Evolutionary conservation across 2,329 filamentous ascomycete species (phyloP).

Genomic region (Sphaerulina musiva): DNA sequence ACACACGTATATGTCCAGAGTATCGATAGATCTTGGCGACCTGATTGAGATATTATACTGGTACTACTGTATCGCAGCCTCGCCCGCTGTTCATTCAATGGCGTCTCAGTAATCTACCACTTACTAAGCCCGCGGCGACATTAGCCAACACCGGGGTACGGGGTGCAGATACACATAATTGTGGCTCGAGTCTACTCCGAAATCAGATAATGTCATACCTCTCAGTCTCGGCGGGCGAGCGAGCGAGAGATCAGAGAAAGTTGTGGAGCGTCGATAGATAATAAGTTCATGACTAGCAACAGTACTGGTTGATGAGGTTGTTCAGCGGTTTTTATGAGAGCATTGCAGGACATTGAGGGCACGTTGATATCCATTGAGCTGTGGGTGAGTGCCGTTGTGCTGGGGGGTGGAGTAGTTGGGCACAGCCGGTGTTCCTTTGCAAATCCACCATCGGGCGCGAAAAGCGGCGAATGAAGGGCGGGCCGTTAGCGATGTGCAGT

Average conservation of each 20-base stretch:
- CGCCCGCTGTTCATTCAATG: too few relatives aligned
- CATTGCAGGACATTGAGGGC: slow-evolving; percentile 10
- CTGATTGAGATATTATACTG: too few relatives aligned
- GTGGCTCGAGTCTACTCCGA: slow-evolving; percentile 1
- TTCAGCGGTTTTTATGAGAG: slow-evolving; percentile 3
- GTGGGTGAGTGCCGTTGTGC: slow-evolving; percentile 18
- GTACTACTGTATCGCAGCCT: too few relatives aligned
- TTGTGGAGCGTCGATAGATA: background rate
- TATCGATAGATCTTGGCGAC: too few relatives aligned
- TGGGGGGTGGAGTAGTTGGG: slow-evolving; percentile 13
- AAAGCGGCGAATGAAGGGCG: too few relatives aligned
- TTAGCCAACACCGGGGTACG: slow-evolving; percentile 1
- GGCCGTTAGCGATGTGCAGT: slow-evolving; percentile 15
- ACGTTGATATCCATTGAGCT: slow-evolving; percentile 10
- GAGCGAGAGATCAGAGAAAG: background rate
- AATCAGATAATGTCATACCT: background rate
- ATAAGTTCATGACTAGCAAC: too few relatives aligned
- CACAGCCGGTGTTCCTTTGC: background rate
- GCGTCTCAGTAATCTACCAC: too few relatives aligned
- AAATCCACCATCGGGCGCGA: too few relatives aligned
- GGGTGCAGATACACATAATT: background rate
- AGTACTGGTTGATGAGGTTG: background rate
- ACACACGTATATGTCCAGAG: too few relatives aligned
- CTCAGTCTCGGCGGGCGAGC: slow-evolving; percentile 4
- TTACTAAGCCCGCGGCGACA: too few relatives aligned